Conservation (phyloP, 495 filamentous ascomycete genomes). For the Aspergillus conjunctus region DNA sequence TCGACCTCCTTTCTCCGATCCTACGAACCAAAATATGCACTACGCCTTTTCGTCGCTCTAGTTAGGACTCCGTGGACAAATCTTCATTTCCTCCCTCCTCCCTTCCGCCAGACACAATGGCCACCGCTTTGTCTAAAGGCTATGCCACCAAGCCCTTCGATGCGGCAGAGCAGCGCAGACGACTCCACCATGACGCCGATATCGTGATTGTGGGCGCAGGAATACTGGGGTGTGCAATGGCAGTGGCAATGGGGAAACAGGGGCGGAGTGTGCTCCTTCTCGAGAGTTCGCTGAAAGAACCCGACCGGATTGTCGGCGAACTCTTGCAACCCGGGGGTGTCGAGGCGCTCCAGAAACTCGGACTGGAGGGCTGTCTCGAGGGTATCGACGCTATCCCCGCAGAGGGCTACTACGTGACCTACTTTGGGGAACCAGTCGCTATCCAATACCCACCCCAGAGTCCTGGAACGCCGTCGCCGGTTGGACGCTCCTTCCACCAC, state of each 20-base stretch:
- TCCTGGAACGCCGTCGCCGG: slow-evolving; percentile 45
- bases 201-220: slow-evolving; percentile 90
- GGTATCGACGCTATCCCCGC: slow-evolving; percentile 83
- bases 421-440: slow-evolving; percentile 72
- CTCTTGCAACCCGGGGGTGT: slow-evolving; percentile 92
- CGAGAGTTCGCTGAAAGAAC: slow-evolving; percentile 87
- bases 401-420: slow-evolving; percentile 85
- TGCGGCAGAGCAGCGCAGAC: slow-evolving; percentile 43
- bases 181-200: slow-evolving; percentile 63
- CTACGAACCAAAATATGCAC: slow-evolving; percentile 23
- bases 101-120: slow-evolving; percentile 21
- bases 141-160: slow-evolving; percentile 31
- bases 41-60: slow-evolving; percentile 13
- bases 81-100: slow-evolving; percentile 12
- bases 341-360: slow-evolving; percentile 75
- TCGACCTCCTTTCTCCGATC: slow-evolving; percentile 5
- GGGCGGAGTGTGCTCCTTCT: slow-evolving; percentile 90
- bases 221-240: slow-evolving; percentile 83
- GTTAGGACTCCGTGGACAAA: slow-evolving; percentile 17
- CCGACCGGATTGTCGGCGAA: slow-evolving; percentile 95
- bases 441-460: slow-evolving; percentile 68
- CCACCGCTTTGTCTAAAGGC: slow-evolving; percentile 32
- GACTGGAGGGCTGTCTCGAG: slow-evolving; percentile 79
- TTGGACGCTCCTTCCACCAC: slow-evolving; percentile 79
- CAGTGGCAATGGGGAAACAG: slow-evolving; percentile 83